phyloP scores from a whole-genome alignment of 2,329 filamentous ascomycete genomes.

The Alternaria panax region DNA sequence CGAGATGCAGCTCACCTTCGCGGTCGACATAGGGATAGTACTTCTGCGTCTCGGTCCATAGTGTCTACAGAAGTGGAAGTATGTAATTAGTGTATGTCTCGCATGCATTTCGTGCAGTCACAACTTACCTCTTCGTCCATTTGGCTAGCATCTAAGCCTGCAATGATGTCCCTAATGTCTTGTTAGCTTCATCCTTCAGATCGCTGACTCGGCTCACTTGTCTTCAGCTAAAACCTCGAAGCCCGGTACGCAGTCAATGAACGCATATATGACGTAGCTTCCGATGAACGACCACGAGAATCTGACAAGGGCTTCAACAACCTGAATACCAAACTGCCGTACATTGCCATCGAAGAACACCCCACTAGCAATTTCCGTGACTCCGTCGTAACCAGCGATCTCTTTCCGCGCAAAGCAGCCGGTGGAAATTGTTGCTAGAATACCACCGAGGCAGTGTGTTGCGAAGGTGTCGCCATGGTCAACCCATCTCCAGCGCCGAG shows the following conservation, averaged over 20 bases:
- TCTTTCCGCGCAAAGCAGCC: conserved; percentile 61
- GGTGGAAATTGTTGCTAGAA: conserved; percentile 60
- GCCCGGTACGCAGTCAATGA: conserved; percentile 62
- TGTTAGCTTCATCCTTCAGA: conserved; percentile 8
- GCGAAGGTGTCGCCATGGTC: conserved; percentile 65
- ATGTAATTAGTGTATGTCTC: too few relatives aligned
- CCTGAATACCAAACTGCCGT: conserved; percentile 59
- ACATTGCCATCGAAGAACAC: conserved; percentile 63
- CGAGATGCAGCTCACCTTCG: conserved; percentile 38
- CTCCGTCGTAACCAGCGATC: conserved; percentile 62
- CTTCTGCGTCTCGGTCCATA: conserved; percentile 47
- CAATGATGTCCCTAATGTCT: conserved; percentile 53
- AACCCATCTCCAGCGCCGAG: conserved; percentile 59
- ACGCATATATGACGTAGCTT: conserved; percentile 58
- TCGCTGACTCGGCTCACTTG: conserved; percentile 54
- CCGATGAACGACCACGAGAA: conserved; percentile 61
- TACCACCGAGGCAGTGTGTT: conserved; percentile 62
- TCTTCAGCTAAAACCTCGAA: conserved; percentile 61
- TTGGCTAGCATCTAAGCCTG: conserved; percentile 60
- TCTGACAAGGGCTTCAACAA: conserved; percentile 60
- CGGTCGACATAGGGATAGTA: conserved; percentile 47
- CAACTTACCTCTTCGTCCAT: conserved; percentile 63
- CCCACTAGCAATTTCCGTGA: conserved; percentile 58
- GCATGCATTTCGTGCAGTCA: too few relatives aligned
- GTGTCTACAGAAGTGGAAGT: too few relatives aligned